Evolutionary conservation across 2,329 filamentous ascomycete genomes (phyloP), one percentile per base, ranked within the genome.

Genomic region (Didymellaceae sp.): DNA sequence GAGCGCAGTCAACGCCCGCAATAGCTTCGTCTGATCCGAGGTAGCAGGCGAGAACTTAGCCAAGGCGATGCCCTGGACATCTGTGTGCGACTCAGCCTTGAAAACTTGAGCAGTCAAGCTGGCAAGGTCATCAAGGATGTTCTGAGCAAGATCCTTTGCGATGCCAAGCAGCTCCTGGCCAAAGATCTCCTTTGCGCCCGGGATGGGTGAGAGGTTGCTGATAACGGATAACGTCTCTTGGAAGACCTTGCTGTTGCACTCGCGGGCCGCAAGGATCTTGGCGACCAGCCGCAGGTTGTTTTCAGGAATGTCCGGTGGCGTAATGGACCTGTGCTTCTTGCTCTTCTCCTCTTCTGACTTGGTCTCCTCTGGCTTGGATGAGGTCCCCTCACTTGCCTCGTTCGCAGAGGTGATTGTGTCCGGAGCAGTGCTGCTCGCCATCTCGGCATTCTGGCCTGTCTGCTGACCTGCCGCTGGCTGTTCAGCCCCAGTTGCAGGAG

Each of bases 211-310:
- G 33, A 99, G 82, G 67, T 97, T 97, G 77, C 96, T 97, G 79
- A 99, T 96, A n/a, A 95, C 95, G 13, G 93, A 94, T 45, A 99
- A 83, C 0, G 94, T 97, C 73, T 97, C 95, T 70, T 94, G 90
- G 81, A 99, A 99, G 0, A 94, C 97, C 79, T 96, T 97, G 57
- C 90, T 92, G 68, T 91, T 96, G 76, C 94, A 99, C 74, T 99
- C 94, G 39, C 92, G 88, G 56, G 93, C 93, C 33, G 96, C 91
- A 59, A 99, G 89, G 49, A 99, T 96, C 70, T 94, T 94, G 62
- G 97, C 90, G n/a, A 99, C 91, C 49, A 97, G 80, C 51, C 89
- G 90, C 48, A 99, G 82, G 69, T 97, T 97, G 68, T 91, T 84
- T 22, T 93, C 86, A 5, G 94, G 92, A 45, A 99, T 87, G 34